Evolutionary conservation across 2,329 filamentous ascomycete species (phyloP).

Genomic region (Graphiopsis chlorocephala): DNA sequence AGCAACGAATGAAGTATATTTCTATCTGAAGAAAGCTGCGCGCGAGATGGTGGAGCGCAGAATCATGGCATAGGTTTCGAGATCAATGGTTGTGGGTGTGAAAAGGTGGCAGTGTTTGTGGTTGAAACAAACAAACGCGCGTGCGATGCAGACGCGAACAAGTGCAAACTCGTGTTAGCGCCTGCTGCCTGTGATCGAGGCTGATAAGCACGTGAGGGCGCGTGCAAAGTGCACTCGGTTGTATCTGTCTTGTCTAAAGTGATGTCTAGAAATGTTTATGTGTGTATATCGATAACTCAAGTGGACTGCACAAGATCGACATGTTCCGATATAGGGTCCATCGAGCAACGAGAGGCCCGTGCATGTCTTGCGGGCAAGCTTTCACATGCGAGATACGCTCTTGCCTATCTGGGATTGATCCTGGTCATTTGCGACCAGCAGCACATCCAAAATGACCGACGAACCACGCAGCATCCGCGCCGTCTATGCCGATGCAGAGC

Average conservation of each 20-base stretch:
- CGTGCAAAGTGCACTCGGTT: not conserved
- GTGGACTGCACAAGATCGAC: not conserved
- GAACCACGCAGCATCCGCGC: conserved; percentile 54
- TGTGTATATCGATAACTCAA: not conserved
- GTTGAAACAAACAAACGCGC: conserved; percentile 11
- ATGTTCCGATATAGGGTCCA: not conserved
- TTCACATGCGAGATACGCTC: not conserved
- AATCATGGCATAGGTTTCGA: not conserved
- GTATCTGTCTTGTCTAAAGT: not conserved
- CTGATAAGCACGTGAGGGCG: not conserved
- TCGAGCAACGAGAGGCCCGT: not conserved
- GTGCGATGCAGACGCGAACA: not conserved
- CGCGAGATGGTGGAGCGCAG: not conserved
- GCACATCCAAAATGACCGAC: conserved; percentile 36
- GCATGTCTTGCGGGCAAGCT: not conserved
- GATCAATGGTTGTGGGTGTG: not conserved
- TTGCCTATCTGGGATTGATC: conserved; percentile 1
- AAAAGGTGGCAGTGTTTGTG: conserved; percentile 5
- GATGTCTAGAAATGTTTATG: not conserved
- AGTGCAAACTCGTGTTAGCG: not conserved
- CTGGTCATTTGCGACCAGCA: not conserved
- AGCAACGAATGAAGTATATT: not conserved
- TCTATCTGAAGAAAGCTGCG: not conserved
- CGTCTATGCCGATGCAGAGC: conserved; percentile 54
- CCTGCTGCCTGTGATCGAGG: not conserved